phyloP scores from a whole-genome alignment of 75 land plant species.

The Sequoia sempervirens region DNA sequence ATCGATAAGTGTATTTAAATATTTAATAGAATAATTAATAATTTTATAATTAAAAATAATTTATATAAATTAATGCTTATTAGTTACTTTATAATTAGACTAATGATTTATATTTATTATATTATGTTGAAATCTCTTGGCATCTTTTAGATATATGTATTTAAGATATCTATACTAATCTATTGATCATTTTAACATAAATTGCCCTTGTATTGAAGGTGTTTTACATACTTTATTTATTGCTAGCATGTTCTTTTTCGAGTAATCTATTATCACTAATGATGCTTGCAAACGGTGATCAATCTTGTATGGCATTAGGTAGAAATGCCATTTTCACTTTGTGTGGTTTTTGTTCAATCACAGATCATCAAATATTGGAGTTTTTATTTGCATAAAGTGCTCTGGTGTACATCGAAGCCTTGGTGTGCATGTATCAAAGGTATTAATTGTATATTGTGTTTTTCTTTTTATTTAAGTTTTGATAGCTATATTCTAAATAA shows the following conservation, averaged over 20 bases:
- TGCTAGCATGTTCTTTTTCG: not conserved
- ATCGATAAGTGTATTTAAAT: too few relatives aligned
- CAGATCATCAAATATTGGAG: slow-evolving; percentile 69
- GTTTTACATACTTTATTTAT: not conserved
- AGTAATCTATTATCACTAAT: not conserved
- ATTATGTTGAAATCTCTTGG: too few relatives aligned
- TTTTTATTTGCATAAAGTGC: slow-evolving; percentile 92
- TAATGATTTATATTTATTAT: too few relatives aligned
- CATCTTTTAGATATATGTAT: too few relatives aligned
- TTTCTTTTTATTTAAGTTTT: not conserved
- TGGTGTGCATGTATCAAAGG: slow-evolving; percentile 94
- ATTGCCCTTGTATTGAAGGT: not conserved
- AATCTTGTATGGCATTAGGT: not conserved
- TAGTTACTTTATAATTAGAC: too few relatives aligned
- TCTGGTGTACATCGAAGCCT: slow-evolving; percentile 97
- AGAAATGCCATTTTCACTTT: slow-evolving; percentile 1
- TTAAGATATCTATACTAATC: too few relatives aligned
- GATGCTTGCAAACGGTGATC: slow-evolving; percentile 1
- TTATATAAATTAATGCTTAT: too few relatives aligned
- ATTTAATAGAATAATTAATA: too few relatives aligned
- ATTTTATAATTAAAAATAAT: too few relatives aligned
- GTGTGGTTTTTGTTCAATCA: slow-evolving; percentile 1
- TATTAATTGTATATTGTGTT: slow-evolving; percentile 13
- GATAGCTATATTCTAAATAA: not conserved
- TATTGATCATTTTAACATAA: not conserved